Conservation (phyloP, 345 rosid species). For the Streptanthus diversifolius region DNA sequence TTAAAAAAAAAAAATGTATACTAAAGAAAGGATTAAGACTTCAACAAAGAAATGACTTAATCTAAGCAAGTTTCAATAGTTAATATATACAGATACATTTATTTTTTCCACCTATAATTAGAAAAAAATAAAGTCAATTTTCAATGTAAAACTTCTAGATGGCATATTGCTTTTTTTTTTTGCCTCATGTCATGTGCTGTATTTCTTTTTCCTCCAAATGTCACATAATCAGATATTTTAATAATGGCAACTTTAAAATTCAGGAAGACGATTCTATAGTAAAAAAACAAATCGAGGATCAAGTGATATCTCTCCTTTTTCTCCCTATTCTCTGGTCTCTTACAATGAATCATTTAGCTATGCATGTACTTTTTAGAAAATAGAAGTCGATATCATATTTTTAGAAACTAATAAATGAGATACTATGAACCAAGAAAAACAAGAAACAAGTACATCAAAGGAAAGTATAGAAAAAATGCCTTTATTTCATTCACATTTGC, state of each 20-base stretch:
- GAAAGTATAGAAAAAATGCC: background rate
- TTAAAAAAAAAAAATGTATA: too few species aligned
- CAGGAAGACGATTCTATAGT: background rate
- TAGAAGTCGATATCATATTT: background rate
- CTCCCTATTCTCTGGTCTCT: background rate
- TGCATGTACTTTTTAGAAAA: background rate
- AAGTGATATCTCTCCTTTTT: background rate
- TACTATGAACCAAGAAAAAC: slow-evolving; percentile 13
- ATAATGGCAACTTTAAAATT: background rate
- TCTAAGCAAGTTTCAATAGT: too few species aligned
- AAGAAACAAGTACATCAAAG: slow-evolving; percentile 10
- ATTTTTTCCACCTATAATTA: background rate
- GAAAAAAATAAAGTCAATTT: background rate
- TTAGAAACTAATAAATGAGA: background rate
- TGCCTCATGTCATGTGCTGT: too few species aligned
- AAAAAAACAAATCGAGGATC: background rate
- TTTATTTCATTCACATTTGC: slow-evolving; percentile 31
- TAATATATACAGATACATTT: too few species aligned
- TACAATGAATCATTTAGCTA: background rate
- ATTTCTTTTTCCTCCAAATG: background rate
- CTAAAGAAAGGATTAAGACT: too few species aligned
- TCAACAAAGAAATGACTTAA: too few species aligned
- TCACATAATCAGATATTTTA: background rate
- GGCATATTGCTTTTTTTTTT: background rate
- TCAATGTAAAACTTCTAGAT: background rate